phyloP scores from a whole-genome alignment of 768 basidiomycete genomes.

The Gymnopilus dilepis region DNA sequence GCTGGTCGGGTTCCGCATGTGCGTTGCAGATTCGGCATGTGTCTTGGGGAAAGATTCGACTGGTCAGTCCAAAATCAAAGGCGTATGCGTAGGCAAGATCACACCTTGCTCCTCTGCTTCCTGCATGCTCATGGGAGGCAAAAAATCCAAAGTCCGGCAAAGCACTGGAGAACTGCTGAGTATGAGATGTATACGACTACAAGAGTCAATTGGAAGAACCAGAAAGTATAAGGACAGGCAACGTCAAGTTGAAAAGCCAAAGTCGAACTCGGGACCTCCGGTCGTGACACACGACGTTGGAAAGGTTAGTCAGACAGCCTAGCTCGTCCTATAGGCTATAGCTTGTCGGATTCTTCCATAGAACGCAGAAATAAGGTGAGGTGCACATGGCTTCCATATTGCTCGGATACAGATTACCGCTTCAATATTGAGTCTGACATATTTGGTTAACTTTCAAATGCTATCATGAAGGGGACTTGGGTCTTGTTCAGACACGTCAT shows the following conservation, averaged over 20 bases:
- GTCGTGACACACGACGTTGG: constrained; percentile 3
- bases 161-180: constrained; percentile 29
- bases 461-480: too few relatives aligned
- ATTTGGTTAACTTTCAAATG: too few relatives aligned
- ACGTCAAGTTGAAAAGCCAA: too few relatives aligned
- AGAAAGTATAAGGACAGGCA: background rate
- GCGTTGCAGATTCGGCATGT: constrained; percentile 97
- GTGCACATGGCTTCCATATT: too few relatives aligned
- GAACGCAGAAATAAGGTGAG: too few relatives aligned
- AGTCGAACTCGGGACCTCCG: background rate
- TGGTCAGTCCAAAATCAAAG: constrained; percentile 3
- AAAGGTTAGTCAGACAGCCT: constrained; percentile 4
- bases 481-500: too few relatives aligned
- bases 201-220: background rate
- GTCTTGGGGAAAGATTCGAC: constrained; percentile 54
- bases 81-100: background rate
- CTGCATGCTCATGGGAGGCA: constrained; percentile 19
- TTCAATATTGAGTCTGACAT: too few relatives aligned
- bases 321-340: too few relatives aligned
- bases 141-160: constrained; percentile 7
- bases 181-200: background rate
- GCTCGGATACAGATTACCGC: too few relatives aligned
- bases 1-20: constrained; percentile 86
- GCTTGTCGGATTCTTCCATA: too few relatives aligned
- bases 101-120: constrained; percentile 31